Evolutionary conservation across 169 alveolate genomes (phyloP).

Genomic region (Babesia gibsoni): DNA sequence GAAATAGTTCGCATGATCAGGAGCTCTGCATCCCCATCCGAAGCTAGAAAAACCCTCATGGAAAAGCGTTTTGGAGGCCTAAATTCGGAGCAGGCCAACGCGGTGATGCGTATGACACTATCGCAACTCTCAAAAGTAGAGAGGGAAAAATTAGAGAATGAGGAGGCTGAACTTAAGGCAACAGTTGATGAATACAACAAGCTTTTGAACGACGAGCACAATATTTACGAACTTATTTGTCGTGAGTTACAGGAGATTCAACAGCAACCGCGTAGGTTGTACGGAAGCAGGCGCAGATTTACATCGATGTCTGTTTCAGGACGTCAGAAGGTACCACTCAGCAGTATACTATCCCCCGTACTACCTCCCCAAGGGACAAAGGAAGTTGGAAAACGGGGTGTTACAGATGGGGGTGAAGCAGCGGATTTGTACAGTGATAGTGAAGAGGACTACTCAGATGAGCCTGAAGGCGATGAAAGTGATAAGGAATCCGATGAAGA

Average conservation of each 20-base stretch:
- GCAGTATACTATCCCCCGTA: not conserved
- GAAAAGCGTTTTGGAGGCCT: slow-evolving; percentile 26
- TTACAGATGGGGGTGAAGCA: not conserved
- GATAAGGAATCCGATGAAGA: not conserved
- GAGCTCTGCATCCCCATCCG: slow-evolving; percentile 2
- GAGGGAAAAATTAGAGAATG: slow-evolving; percentile 24
- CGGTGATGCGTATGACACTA: slow-evolving; percentile 54
- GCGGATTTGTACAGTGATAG: not conserved
- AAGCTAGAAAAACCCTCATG: slow-evolving; percentile 8
- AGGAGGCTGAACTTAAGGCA: slow-evolving; percentile 9
- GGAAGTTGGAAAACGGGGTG: not conserved
- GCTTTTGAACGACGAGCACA: slow-evolving; percentile 23
- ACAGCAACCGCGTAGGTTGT: slow-evolving; percentile 12
- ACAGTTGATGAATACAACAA: slow-evolving; percentile 26
- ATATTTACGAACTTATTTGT: slow-evolving; percentile 19
- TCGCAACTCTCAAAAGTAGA: slow-evolving; percentile 44
- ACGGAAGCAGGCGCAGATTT: not conserved
- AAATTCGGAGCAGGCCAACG: slow-evolving; percentile 38
- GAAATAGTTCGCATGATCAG: slow-evolving; percentile 38
- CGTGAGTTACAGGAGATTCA: slow-evolving; percentile 36
- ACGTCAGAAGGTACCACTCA: not conserved
- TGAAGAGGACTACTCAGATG: not conserved
- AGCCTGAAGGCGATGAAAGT: not conserved
- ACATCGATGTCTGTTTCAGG: slow-evolving; percentile 23
- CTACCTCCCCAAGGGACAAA: not conserved